A percentile compares a stretch with the other conserved stretches of the same genome.
Evolutionary conservation across 2,329 filamentous ascomycete genomes (phyloP).

Genomic region (Beauveria rudraprayagi): DNA sequence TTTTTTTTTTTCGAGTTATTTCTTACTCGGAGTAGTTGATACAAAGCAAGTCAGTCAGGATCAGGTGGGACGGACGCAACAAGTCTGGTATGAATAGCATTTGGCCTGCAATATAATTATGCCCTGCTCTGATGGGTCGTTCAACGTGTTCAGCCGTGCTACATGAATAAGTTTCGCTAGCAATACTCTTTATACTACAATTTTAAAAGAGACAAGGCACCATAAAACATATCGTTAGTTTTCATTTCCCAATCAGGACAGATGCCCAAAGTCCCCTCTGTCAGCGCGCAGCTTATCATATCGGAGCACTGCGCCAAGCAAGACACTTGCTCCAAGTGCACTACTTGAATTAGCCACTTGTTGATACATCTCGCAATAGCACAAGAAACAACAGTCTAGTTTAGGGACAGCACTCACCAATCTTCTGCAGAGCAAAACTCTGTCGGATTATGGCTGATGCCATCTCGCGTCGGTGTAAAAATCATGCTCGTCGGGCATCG

Average conservation of each 20-base stretch:
- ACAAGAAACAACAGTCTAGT: background rate
- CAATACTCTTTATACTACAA: too few species aligned
- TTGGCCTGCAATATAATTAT: background rate
- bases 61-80: background rate
- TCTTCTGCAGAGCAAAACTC: constrained; percentile 29
- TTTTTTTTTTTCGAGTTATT: background rate
- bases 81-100: background rate
- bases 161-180: too few species aligned
- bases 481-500: constrained; percentile 31
- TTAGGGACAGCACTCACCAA: constrained; percentile 16
- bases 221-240: too few species aligned
- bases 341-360: constrained; percentile 2
- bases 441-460: constrained; percentile 30
- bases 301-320: constrained; percentile 17
- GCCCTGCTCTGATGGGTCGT: background rate
- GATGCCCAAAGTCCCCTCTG: background rate
- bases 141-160: too few species aligned
- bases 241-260: background rate
- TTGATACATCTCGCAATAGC: background rate
- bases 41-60: background rate
- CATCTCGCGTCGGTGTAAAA: constrained; percentile 28
- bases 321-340: constrained; percentile 20
- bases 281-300: constrained; percentile 14
- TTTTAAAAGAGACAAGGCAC: too few species aligned
- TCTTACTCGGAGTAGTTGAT: background rate